Evolutionary conservation across 768 basidiomycete genomes (phyloP), one percentile per base, ranked within the genome.

Genomic region (Russula sp.): DNA sequence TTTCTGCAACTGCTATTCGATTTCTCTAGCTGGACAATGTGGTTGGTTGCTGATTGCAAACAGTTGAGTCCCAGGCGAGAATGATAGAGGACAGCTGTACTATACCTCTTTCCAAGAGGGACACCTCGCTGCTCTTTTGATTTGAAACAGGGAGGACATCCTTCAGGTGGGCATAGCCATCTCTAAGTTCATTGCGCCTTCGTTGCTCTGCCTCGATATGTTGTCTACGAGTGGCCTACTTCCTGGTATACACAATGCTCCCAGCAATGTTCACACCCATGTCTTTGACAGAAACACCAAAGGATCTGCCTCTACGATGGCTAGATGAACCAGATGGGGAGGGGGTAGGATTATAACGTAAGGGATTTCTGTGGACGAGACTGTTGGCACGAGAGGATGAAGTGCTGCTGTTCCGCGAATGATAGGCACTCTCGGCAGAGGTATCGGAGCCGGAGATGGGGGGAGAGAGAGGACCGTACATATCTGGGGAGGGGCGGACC

Each of bases 121-220:
- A 91, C 16, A 92, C 89, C 73, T 95, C 94, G 77, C 89, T 92
- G 73, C 87, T 87, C 77, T 94, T 91, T 79, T 93, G 91, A 75
- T 91, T 93, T 13, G 88, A 89, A 57, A 87, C 81, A 3, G 93
- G 93, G 6, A 95, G 79, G 32, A 89, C 88, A 66, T 93, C 91
- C 75, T 91, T 92, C 74, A 95, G 78, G 71, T 87, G 86, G 40
- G 88, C 87, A 75, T 94, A 95, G 34, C 91, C 92, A 70, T 95
- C 92, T 64, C 93, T 82, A 64, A 94, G 80, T 75, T 94, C 93
- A 74, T 94, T 91, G 67, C 93, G 81, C 62, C 93, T 80, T 49
- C 91, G 80, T 77, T 94, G 89, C 74, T 93, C 90, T n/a, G 91
- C 91, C 76, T 93, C 89, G 61, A 93, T 92, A 57, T 90, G 80